These are phyloP conservation scores for Cicer arietinum DNA, from an alignment of 306 rosid genomes.

Conservation along the genomic window DNA sequence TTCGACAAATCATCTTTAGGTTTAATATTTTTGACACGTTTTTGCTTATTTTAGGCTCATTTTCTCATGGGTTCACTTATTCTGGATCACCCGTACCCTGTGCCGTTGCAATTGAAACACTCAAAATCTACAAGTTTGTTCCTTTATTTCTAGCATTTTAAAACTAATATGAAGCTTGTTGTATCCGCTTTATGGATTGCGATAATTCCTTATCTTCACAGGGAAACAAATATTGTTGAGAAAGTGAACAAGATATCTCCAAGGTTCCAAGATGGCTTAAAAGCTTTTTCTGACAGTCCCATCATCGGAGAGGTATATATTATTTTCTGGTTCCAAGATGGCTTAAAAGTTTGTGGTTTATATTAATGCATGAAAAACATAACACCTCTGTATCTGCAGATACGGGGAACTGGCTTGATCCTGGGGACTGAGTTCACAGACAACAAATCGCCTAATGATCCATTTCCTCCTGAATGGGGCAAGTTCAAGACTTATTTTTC, in stretches of 20 bases:
- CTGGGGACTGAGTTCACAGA: conserved; percentile 78
- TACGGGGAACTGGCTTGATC: conserved; percentile 88
- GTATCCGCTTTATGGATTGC: conserved; percentile 8
- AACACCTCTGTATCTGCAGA: conserved; percentile 58
- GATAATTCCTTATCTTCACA: conserved; percentile 47
- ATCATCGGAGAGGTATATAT: conserved; percentile 85
- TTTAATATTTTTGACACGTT: conserved; percentile 29
- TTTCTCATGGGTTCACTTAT: conserved; percentile 93
- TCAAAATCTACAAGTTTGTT: conserved; percentile 87
- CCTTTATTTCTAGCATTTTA: conserved; percentile 26
- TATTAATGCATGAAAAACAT: conserved; percentile 7
- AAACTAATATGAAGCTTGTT: conserved; percentile 21
- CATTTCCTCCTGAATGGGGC: conserved; percentile 95
- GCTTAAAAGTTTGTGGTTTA: conserved; percentile 30
- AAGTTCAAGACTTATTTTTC: conserved; percentile 49
- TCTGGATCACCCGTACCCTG: conserved; percentile 91
- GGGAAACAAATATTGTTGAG: conserved; percentile 82
- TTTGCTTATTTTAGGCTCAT: conserved; percentile 52
- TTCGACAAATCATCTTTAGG: conserved; percentile 14
- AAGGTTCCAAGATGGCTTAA: conserved; percentile 84
- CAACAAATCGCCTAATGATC: conserved; percentile 88
- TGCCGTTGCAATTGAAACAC: conserved; percentile 92
- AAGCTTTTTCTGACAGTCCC: conserved; percentile 79
- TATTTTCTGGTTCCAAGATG: not conserved
- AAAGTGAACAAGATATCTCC: conserved; percentile 64